Conservation (phyloP, 1,139 yeast genomes). For the Diutina rugosa region DNA sequence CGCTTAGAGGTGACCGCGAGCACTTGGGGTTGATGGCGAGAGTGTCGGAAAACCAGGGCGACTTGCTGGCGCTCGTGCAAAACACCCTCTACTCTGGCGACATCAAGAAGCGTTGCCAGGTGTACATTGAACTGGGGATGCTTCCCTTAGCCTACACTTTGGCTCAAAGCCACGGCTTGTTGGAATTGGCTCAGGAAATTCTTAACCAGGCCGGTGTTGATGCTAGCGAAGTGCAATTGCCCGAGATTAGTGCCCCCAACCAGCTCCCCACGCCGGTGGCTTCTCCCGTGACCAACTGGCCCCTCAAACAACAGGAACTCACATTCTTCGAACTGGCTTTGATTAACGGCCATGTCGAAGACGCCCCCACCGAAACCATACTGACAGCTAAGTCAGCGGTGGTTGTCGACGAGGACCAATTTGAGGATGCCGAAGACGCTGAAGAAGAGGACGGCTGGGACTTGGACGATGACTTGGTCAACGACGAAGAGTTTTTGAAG, state of each 20-base stretch:
- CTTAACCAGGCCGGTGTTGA: constrained; percentile 57
- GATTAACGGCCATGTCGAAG: constrained; percentile 60
- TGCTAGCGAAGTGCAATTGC: constrained; percentile 55
- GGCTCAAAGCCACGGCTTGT: constrained; percentile 79
- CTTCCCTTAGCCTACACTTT: constrained; percentile 85
- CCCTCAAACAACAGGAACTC: constrained; percentile 56
- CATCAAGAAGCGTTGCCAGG: constrained; percentile 60
- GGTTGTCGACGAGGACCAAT: neutral
- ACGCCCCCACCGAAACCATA: constrained; percentile 7
- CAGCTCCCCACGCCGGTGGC: constrained; percentile 33
- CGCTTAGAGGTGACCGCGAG: constrained; percentile 66
- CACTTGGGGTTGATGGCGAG: constrained; percentile 75
- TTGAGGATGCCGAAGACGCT: constrained; percentile 29
- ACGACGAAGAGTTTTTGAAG: neutral
- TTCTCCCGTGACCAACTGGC: constrained; percentile 59
- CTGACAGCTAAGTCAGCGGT: neutral
- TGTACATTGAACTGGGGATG: constrained; percentile 69
- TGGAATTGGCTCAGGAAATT: constrained; percentile 58
- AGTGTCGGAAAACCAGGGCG: constrained; percentile 85
- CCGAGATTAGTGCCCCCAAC: constrained; percentile 33
- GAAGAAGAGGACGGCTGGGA: constrained; percentile 46
- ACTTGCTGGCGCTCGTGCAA: constrained; percentile 67
- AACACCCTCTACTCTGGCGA: constrained; percentile 73
- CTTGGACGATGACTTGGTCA: constrained; percentile 34
- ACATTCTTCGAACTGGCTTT: constrained; percentile 82